These are phyloP conservation scores for Candida coquimbonensis DNA, from an alignment of 805 yeast genomes.

Conservation along the genomic window DNA sequence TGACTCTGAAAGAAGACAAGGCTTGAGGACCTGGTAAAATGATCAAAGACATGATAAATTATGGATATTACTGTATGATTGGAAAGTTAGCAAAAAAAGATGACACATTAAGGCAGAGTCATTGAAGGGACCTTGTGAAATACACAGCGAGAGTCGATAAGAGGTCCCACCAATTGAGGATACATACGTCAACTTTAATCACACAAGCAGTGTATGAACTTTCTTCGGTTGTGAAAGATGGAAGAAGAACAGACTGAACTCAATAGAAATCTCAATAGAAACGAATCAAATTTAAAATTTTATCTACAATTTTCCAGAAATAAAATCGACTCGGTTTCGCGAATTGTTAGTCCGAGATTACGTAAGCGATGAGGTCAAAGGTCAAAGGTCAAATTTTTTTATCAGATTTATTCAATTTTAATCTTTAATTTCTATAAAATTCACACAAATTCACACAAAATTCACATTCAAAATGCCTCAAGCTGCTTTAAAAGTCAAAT, in stretches of 20 bases:
- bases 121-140: not conserved
- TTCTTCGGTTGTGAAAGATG: not conserved
- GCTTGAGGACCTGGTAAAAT: slow-evolving; percentile 86
- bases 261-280: not conserved
- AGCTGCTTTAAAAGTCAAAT: slow-evolving; percentile 54
- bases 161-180: not conserved
- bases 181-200: not conserved
- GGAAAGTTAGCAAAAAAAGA: not conserved
- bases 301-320: no score
- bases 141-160: not conserved
- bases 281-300: no score
- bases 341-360: not conserved
- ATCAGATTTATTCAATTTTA: not conserved
- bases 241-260: not conserved
- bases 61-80: no score
- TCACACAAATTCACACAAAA: not conserved
- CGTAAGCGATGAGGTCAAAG: slow-evolving; percentile 1
- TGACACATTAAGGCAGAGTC: not conserved
- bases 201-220: not conserved
- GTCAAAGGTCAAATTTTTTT: slow-evolving; percentile 1
- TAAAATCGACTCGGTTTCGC: slow-evolving; percentile 1
- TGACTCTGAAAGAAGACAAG: slow-evolving; percentile 78
- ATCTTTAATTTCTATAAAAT: not conserved
- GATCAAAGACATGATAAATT: slow-evolving; percentile 32
- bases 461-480: slow-evolving; percentile 49